Evolutionary conservation across 1,139 yeast species (phyloP).

Genomic region (Wickerhamomyces sp.): DNA sequence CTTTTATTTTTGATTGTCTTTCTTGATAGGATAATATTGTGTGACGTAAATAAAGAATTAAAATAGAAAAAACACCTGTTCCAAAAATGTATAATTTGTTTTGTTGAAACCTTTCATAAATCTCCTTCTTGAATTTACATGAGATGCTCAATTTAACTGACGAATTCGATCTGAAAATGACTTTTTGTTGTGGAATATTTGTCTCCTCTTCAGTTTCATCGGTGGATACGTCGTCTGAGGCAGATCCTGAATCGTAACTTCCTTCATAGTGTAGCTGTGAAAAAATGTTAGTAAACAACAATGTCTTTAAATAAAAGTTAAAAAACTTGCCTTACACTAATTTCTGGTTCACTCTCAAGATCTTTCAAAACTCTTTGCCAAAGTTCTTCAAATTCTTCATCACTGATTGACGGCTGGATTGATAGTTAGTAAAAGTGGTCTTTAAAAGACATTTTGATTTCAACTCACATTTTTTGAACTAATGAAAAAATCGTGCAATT

Average conservation of each 20-base stretch:
- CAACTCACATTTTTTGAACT: slow-evolving; percentile 38
- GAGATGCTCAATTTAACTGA: slow-evolving; percentile 56
- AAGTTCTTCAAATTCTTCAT: slow-evolving; percentile 73
- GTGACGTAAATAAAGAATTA: slow-evolving; percentile 29
- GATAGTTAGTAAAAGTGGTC: slow-evolving; percentile 1
- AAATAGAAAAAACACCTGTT: slow-evolving; percentile 22
- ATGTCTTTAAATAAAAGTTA: slow-evolving; percentile 15
- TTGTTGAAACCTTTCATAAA: slow-evolving; percentile 44
- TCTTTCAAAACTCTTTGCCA: slow-evolving; percentile 69
- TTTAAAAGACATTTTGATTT: slow-evolving; percentile 12
- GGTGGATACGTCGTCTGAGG: slow-evolving; percentile 27
- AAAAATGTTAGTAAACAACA: slow-evolving; percentile 25
- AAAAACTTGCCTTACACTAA: slow-evolving; percentile 80
- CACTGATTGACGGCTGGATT: slow-evolving; percentile 44
- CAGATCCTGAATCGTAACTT: slow-evolving; percentile 24
- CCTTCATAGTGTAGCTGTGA: slow-evolving; percentile 27
- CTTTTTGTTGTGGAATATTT: slow-evolving; percentile 36
- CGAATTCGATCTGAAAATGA: slow-evolving; percentile 71
- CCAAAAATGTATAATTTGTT: slow-evolving; percentile 38
- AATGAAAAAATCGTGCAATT: slow-evolving; percentile 55
- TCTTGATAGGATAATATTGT: slow-evolving; percentile 32
- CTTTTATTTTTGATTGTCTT: slow-evolving; percentile 34
- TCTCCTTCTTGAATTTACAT: slow-evolving; percentile 55
- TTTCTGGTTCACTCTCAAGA: slow-evolving; percentile 68
- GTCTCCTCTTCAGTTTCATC: slow-evolving; percentile 34